phyloP scores from a whole-genome alignment of 345 rosid genomes.

The Iberis pinnata region DNA sequence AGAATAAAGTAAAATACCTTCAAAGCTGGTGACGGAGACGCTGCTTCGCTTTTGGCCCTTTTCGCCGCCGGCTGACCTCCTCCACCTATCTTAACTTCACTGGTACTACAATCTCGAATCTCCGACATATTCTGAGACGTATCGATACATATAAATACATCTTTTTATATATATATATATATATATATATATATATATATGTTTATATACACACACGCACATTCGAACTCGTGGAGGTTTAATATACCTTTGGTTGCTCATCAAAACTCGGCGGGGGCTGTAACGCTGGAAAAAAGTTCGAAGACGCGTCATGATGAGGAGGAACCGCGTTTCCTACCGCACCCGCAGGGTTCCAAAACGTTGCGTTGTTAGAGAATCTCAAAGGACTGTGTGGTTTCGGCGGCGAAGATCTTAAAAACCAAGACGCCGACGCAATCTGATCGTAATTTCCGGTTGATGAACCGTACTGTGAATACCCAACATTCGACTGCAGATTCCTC shows the following conservation, averaged over 20 bases:
- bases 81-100: constrained; percentile 71
- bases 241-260: constrained; percentile 42
- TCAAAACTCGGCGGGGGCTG: constrained; percentile 46
- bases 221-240: neutral
- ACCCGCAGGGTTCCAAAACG: constrained; percentile 63
- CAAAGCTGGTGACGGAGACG: constrained; percentile 77
- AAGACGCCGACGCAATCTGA: constrained; percentile 31
- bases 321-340: constrained; percentile 47
- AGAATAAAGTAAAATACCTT: constrained; percentile 47
- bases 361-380: constrained; percentile 84
- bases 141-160: constrained; percentile 1
- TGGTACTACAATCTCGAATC: constrained; percentile 41
- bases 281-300: constrained; percentile 50
- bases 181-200: neutral
- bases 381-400: constrained; percentile 47
- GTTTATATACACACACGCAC: too few relatives aligned
- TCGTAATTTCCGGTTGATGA: constrained; percentile 20
- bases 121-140: constrained; percentile 41
- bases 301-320: constrained; percentile 43
- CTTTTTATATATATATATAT: neutral
- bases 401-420: constrained; percentile 68
- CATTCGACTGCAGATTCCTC: constrained; percentile 25
- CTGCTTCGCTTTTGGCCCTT: constrained; percentile 67
- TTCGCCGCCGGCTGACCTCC: constrained; percentile 49
- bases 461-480: constrained; percentile 23